These are phyloP conservation scores for Wickerhamomyces bovis DNA, from an alignment of 805 yeast genomes.

Conservation along the genomic window DNA sequence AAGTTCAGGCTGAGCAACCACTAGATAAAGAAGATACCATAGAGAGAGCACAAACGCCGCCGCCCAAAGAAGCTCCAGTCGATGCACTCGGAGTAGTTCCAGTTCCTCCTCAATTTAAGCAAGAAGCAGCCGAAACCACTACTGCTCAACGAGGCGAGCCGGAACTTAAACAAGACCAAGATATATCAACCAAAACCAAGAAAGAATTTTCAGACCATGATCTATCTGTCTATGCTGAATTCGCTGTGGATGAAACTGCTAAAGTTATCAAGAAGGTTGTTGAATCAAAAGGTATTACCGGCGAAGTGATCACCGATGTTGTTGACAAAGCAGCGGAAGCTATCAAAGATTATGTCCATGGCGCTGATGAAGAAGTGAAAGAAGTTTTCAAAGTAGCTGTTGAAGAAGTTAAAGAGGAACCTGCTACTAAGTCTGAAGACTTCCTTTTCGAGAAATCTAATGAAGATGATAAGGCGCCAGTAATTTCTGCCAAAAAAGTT, in stretches of 20 bases:
- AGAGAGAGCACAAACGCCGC: no score
- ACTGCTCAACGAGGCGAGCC: no score
- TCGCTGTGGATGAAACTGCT: not conserved
- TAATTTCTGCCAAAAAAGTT: not conserved
- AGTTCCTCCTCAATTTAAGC: no score
- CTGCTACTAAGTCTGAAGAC: not conserved
- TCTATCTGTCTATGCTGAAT: not conserved
- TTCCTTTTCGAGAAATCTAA: no score
- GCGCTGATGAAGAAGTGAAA: not conserved
- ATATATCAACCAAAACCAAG: no score
- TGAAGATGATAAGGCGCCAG: not conserved
- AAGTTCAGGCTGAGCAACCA: not conserved
- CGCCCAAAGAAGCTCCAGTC: no score
- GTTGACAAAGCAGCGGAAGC: not conserved
- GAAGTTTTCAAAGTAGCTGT: not conserved
- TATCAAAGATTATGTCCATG: not conserved
- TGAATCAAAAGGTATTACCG: not conserved
- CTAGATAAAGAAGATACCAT: not conserved
- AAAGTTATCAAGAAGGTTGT: not conserved
- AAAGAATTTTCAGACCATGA: not conserved
- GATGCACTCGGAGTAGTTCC: no score
- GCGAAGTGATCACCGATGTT: not conserved
- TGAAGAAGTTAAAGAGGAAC: not conserved
- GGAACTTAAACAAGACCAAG: no score
- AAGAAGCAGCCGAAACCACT: no score